Evolutionary conservation across 768 basidiomycete genomes (phyloP).

Genomic region (Pleurotus giganteus): DNA sequence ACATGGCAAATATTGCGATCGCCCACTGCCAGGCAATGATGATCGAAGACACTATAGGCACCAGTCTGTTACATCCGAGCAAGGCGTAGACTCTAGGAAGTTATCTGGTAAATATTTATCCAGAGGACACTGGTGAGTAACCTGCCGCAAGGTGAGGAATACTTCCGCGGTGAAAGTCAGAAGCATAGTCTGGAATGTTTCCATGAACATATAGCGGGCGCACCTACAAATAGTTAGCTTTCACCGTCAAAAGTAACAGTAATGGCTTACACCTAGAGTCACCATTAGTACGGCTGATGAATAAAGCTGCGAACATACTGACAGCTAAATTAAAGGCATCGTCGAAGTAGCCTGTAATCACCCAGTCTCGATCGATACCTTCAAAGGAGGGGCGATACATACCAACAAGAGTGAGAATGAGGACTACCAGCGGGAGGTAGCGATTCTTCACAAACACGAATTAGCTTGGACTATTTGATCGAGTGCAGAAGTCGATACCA

Average conservation of each 20-base stretch:
- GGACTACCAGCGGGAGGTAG: background rate
- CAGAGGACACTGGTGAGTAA: background rate
- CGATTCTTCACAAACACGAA: background rate
- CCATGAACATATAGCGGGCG: conserved; percentile 11
- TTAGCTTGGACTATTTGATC: too few relatives aligned
- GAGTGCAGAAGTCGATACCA: background rate
- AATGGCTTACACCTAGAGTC: too few relatives aligned
- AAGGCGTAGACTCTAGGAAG: conserved; percentile 8
- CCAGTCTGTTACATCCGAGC: conserved; percentile 1
- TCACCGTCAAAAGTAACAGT: background rate
- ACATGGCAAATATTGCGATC: conserved; percentile 8
- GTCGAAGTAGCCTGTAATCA: background rate
- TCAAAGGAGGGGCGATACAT: background rate
- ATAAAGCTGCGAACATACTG: too few relatives aligned
- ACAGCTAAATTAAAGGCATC: background rate
- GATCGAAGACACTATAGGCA: background rate
- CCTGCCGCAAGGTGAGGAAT: conserved; percentile 8
- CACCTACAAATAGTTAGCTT: conserved; percentile 1
- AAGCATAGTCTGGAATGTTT: conserved; percentile 11
- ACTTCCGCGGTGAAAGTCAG: conserved; percentile 11
- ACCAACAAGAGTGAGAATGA: background rate
- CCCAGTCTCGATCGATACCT: background rate
- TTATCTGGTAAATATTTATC: background rate
- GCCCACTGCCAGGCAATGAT: conserved; percentile 11
- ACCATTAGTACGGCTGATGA: too few relatives aligned